Evolutionary conservation across 139 green algal species (phyloP).

Genomic region (Chlamydomonas sp.): DNA sequence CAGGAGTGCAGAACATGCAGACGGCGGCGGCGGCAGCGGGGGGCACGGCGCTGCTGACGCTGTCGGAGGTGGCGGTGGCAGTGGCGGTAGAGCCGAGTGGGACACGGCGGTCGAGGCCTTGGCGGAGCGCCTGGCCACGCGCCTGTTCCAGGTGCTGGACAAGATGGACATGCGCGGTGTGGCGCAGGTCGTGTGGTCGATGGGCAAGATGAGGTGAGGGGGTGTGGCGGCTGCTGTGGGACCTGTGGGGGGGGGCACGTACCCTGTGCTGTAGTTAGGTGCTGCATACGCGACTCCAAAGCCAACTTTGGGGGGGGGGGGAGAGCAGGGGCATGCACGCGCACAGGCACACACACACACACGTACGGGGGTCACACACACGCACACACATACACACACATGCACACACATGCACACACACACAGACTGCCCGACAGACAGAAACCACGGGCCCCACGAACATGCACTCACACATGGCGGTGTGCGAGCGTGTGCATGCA

Average conservation of each 20-base stretch:
- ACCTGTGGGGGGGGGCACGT: neutral
- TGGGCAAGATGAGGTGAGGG: neutral
- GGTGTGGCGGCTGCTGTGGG: neutral
- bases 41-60: neutral
- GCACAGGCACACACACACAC: too few relatives aligned
- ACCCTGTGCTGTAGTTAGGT: neutral
- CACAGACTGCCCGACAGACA: too few relatives aligned
- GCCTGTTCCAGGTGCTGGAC: conserved; percentile 2
- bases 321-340: too few relatives aligned
- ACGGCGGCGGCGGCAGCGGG: neutral
- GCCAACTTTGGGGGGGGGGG: too few relatives aligned
- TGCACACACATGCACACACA: too few relatives aligned
- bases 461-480: too few relatives aligned
- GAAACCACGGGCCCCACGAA: too few relatives aligned
- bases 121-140: neutral
- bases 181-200: neutral
- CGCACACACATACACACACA: too few relatives aligned
- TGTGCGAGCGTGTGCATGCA: too few relatives aligned
- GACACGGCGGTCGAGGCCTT: neutral
- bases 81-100: neutral
- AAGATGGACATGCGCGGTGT: neutral
- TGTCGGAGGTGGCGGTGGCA: neutral
- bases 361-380: too few relatives aligned
- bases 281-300: neutral
- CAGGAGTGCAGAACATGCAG: neutral